Evolutionary conservation across 306 rosid genomes (phyloP).

Genomic region (Clitoria ternatea): DNA sequence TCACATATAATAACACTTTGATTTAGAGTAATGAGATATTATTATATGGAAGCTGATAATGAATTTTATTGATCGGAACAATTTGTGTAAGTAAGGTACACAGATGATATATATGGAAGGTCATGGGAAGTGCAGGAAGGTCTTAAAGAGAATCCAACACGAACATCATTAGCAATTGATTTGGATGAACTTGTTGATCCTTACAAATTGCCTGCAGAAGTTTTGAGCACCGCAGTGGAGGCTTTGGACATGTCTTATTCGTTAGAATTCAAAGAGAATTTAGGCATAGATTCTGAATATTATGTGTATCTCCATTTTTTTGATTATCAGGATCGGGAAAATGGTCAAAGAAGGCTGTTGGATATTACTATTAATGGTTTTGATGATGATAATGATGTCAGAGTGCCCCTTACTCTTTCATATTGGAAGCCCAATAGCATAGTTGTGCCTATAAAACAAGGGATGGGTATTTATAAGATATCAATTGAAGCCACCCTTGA

Average conservation of each 20-base stretch:
- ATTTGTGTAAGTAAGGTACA: background rate
- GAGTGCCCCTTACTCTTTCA: background rate
- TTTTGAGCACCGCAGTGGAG: background rate
- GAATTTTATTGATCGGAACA: too few relatives aligned
- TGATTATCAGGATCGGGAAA: background rate
- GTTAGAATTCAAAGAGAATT: too few relatives aligned
- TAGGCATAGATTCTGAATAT: background rate
- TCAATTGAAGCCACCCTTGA: background rate
- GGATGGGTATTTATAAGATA: background rate
- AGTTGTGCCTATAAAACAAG: background rate
- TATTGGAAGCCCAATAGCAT: background rate
- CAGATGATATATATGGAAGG: background rate
- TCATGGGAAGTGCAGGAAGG: background rate
- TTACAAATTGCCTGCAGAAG: background rate
- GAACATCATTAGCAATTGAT: background rate
- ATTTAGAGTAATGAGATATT: too few relatives aligned
- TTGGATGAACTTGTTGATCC: background rate
- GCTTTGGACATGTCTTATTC: background rate
- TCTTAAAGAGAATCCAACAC: background rate
- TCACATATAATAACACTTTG: too few relatives aligned
- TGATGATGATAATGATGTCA: background rate
- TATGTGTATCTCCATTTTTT: conserved; percentile 10
- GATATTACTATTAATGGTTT: background rate
- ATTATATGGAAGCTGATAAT: too few relatives aligned
- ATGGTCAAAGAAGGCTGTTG: background rate